Evolutionary conservation across 495 filamentous ascomycete species (phyloP), one percentile per base, ranked within the genome.

Genomic region (Xylaria venustula): DNA sequence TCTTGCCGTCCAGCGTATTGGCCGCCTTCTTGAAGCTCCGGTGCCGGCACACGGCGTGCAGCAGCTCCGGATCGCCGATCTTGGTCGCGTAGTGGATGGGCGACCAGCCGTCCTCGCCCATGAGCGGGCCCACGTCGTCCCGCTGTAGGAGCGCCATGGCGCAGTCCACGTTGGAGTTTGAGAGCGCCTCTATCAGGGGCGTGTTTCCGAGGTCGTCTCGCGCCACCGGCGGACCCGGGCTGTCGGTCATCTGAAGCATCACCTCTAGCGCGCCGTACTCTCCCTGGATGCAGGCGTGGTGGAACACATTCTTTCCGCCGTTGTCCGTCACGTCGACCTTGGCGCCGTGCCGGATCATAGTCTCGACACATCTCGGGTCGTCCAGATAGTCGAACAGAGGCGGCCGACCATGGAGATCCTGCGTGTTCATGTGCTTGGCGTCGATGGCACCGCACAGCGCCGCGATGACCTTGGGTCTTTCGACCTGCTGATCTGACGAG

Each of bases 241-340:
- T 25, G 46, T 23, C 19, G 46, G 46, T 49, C 46, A 49, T 23
- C 46, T 49, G 7, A 12, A 49, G 49, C 28, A 37, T 52, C n/a
- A 37, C 49, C 20, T 52, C 28, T 15, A 52, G 49, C 49, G 49
- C 2, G 49, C 17, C 49, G 49, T 36, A 7, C 49, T 52, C 49
- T 20, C 49, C 49, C 17, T 52, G 49, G 49, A 20, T 52, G 12
- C 49, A 52, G 49, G 49, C 49, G 34, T 52, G 49, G 34, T 52
- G 49, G 49, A 52, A 52, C 34, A 28, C 30, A 20, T 36, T 52
- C 15, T 52, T 20, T 28, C 49, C 49, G 49, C 1, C n/a, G 20
- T 52, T 23, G 20, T 52, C 49, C 17, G 49, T 52, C 20, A 37
- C 28, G 20, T 52, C 49, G 49, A 49, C n/a, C 19, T 49, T 49